Evolutionary conservation across 1,139 yeast species (phyloP), one percentile per base, ranked within the genome.

Genomic region (Candida labiduridarum): DNA sequence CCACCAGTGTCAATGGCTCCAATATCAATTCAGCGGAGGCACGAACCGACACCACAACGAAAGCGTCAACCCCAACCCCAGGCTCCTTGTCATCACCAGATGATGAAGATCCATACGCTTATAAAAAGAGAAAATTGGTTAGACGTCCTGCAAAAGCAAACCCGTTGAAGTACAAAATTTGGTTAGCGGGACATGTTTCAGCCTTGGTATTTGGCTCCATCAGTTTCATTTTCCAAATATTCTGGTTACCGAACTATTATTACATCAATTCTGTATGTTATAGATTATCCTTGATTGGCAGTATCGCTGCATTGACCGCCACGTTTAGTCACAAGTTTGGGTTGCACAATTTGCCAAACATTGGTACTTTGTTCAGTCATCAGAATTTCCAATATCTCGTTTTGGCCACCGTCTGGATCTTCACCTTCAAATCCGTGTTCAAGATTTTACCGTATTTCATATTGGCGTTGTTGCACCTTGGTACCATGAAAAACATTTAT

Each of bases 371-470:
- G 61, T 58, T 85, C 45, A 80, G 89, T 15, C 84, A 87, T 43
- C 88, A 83, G 56, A 86, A 86, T 66, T 85, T 85, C 72, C 94
- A 87, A 63, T 81, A 78, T 59, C 66, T 83, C 54, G 56, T 80
- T 5, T 70, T 87, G 53, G 80, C 85, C 0, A 30, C 65, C 2
- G 68, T 82, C 33, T 87, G 92, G 92, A 62, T 83, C 42, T 66
- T 85, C 52, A 82, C 87, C 31, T 83, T 87, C 66, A 74, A 79
- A 55, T 84, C 90, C 1, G 66, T 81, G n/a, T 85, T 83, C 67
- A 87, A 87, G 63, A 59, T 87, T 45, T 53, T 83, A 18, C 94
- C 94, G 19, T 84, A 72, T 62, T 70, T 76, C 56, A 60, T 83
- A 46, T 71, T 85, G 47, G 76, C 92, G 12, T 53, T 79, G 29